Percentiles rank a stretch among this genome's conserved stretches.
These are phyloP conservation scores for Austroboletus sp. DNA, from an alignment of 1,284 basidiomycete genomes.

Conservation along the genomic window DNA sequence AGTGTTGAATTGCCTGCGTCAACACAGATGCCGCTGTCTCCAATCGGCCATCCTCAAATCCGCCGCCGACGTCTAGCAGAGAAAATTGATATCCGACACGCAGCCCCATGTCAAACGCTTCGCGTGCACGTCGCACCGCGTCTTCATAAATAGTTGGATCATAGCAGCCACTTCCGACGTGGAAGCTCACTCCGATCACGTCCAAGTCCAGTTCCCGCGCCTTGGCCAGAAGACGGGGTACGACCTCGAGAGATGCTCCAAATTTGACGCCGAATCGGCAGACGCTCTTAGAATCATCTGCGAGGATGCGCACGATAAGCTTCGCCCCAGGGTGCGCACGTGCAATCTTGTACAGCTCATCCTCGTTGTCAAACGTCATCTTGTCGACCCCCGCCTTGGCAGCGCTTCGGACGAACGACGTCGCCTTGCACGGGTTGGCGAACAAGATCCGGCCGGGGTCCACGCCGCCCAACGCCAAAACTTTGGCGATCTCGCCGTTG, in stretches of 20 bases:
- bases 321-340: constrained; percentile 77
- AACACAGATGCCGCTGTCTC: constrained; percentile 75
- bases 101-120: constrained; percentile 83
- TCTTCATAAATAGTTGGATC: constrained; percentile 87
- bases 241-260: constrained; percentile 82
- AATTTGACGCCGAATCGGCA: constrained; percentile 95
- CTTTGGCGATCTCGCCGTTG: constrained; percentile 83
- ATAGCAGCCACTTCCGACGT: constrained; percentile 95
- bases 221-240: constrained; percentile 73
- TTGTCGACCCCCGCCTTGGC: constrained; percentile 73
- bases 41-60: constrained; percentile 89
- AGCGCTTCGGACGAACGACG: constrained; percentile 86
- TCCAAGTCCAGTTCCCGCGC: constrained; percentile 78
- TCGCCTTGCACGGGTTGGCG: constrained; percentile 98
- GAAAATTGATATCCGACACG: constrained; percentile 78
- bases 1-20: constrained; percentile 63
- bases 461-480: constrained; percentile 69
- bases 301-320: constrained; percentile 89
- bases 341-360: constrained; percentile 95
- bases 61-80: constrained; percentile 90
- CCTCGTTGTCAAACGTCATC: constrained; percentile 98
- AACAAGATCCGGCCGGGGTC: constrained; percentile 84
- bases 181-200: constrained; percentile 94
- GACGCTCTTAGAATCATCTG: constrained; percentile 92
- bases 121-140: constrained; percentile 77